Evolutionary conservation across 257 asterid genomes (phyloP).

Genomic region (Nicotiana noctiflora): DNA sequence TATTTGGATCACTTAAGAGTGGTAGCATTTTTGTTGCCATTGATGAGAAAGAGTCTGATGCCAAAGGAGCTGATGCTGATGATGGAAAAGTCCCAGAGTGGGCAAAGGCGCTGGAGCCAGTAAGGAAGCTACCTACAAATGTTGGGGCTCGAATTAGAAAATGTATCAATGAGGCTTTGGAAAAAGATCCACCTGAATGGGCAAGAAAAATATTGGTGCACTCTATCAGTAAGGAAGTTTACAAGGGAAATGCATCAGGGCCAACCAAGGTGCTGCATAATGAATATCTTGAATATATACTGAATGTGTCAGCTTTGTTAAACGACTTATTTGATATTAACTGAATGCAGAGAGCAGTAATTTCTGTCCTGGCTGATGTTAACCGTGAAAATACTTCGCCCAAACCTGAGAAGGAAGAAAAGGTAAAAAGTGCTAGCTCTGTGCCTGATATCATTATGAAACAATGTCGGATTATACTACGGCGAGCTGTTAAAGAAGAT

Average conservation of each 20-base stretch:
- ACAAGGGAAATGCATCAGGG: conserved; percentile 98
- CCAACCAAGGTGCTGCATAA: conserved; percentile 80
- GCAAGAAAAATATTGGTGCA: conserved; percentile 68
- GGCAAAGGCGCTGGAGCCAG: conserved; percentile 91
- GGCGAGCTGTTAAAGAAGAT: conserved; percentile 63
- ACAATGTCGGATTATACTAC: conserved; percentile 82
- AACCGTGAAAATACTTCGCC: conserved; percentile 43
- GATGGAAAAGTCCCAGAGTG: conserved; percentile 67
- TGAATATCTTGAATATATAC: background rate
- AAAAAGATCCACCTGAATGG: conserved; percentile 82
- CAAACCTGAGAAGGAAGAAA: conserved; percentile 68
- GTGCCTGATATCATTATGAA: conserved; percentile 62
- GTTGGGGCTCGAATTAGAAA: conserved; percentile 87
- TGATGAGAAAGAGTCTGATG: conserved; percentile 43
- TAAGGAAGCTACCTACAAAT: conserved; percentile 92
- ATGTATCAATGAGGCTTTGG: conserved; percentile 78
- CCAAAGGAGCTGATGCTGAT: conserved; percentile 22
- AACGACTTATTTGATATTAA: conserved; percentile 5
- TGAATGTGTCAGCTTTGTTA: background rate
- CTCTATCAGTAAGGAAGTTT: conserved; percentile 90
- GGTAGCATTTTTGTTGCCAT: conserved; percentile 41
- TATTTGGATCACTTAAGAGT: conserved; percentile 60
- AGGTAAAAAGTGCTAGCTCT: conserved; percentile 37
- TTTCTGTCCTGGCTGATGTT: conserved; percentile 61
- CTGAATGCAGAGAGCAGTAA: conserved; percentile 76